Base-by-base conservation (phyloP, 1,284 basidiomycete genomes). In the Coniferiporia weirii region DNA sequence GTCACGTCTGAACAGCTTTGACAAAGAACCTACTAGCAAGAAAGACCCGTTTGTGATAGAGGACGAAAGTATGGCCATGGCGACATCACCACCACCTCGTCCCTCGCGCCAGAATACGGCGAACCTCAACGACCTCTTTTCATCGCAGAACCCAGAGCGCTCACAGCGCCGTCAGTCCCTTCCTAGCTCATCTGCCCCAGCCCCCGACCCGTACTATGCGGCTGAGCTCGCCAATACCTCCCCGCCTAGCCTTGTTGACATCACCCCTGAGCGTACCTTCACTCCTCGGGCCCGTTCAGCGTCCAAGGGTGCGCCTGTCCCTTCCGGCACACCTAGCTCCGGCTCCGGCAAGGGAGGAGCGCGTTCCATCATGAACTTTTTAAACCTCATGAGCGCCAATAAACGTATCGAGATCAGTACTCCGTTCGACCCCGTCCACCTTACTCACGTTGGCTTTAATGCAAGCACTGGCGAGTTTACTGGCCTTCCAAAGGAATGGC, bases 371-470 rank as follows among this genome's bases (percentile, higher is more conserved):
- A 75, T 91, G 51, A 82, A 84, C 38, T 87, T 90, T 73, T 86
- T 91, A 80, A 80, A 83, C 47, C 84, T 95, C 65, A 84, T 95
- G 69, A 86, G 83, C 63, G 80, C 82, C 51, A 81, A 83, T 60
- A 95, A 93, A 76, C 84, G 91, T 46, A 88, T 89, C 17, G 94
- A 97, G 74, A 99, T 99, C 76, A 95, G 92, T 66, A 97, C 94
- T 2, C 96, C 94, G 1, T 99, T 98, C 72, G 97, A 99, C 73
- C 97, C 97, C n/a, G 95, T 99, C 44, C 97, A 99, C 76, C 87
- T 99, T 66, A 99, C 96, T 0, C 97, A 99, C 70, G 97, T 99
- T 70, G 97, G 96, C 63, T 99, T 98, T 83, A 98, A 99, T 75
- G 94, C 93, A 36, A 95, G 93, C 62, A 99, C 96, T 0, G 97